Base-by-base conservation (phyloP, 129 eudicot genomes). In the Chrysanthemum lavandulifolium region DNA sequence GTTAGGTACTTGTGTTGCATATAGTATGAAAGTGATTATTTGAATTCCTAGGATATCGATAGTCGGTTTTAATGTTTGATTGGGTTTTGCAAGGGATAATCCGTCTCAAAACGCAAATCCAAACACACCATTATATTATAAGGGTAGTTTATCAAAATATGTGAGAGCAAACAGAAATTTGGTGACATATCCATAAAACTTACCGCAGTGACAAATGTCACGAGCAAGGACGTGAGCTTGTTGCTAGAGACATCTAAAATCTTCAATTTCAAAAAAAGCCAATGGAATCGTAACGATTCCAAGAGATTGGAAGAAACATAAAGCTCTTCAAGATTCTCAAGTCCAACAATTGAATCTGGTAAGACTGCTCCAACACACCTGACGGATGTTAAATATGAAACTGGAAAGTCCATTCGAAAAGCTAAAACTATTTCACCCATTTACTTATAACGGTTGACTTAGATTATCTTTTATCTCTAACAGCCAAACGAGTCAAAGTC, bases 131-230 rank as follows among this genome's bases (percentile, higher is more conserved):
- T 74, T 40, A 65, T 19, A 55, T 67, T 31, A 74, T 80, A 48
- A 49, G 40, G n/a, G n/a, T n/a, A n/a, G n/a, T n/a, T n/a, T n/a
- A n/a, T n/a, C n/a, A n/a, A n/a, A n/a, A n/a, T n/a, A n/a, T n/a
- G n/a, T n/a, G n/a, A n/a, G n/a, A 61, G 14, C 40, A 57, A 69
- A 69, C 14, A 70, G 43, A 64, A 74, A 60, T 47, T 54, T 3
- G 40, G 23, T 36, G 56, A 16, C 1, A 10, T 6, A 59, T 71
- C n/a, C 11, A 67, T 21, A n/a, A 75, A 56, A 65, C 21, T 68
- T 87, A 94, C 98, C 96, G 98, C 98, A 94, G 76, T 83, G 84
- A 79, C 86, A 94, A 68, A 94, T 94, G 84, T 96, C 88, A 73
- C 98, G 12, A 97, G 98, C 60, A 94, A 82, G 73, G 88, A 80